Evolutionary conservation across 305 asterid species (phyloP).

Genomic region (Salvia sclarea): DNA sequence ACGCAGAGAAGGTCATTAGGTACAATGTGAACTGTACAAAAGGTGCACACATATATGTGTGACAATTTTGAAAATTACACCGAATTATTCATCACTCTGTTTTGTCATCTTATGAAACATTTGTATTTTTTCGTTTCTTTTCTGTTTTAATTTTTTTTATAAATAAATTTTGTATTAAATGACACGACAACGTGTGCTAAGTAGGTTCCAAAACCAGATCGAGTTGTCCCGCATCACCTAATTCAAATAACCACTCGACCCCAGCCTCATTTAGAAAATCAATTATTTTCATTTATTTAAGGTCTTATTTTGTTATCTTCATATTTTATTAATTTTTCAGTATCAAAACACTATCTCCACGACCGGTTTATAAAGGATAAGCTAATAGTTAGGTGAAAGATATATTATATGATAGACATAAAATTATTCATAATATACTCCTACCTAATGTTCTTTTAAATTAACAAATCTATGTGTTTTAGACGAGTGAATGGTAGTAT

Average conservation of each 20-base stretch:
- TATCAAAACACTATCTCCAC: neutral
- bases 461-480: neutral
- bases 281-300: neutral
- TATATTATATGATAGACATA: neutral
- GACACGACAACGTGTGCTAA: neutral
- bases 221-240: constrained; percentile 1
- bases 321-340: neutral
- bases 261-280: neutral
- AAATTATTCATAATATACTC: neutral
- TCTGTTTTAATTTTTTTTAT: neutral
- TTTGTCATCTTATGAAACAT: neutral
- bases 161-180: neutral
- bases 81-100: neutral
- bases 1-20: constrained; percentile 12
- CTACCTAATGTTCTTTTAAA: neutral
- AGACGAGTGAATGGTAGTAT: neutral
- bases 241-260: neutral
- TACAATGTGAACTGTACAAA: constrained; percentile 13
- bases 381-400: neutral
- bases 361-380: neutral
- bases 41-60: neutral
- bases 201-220: neutral
- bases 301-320: neutral
- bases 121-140: neutral
- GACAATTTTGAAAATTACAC: neutral